A percentile compares a stretch with the other conserved stretches of the same genome.
phyloP scores from a whole-genome alignment of 768 basidiomycete genomes.

The Dacryopinax primogenitus region DNA sequence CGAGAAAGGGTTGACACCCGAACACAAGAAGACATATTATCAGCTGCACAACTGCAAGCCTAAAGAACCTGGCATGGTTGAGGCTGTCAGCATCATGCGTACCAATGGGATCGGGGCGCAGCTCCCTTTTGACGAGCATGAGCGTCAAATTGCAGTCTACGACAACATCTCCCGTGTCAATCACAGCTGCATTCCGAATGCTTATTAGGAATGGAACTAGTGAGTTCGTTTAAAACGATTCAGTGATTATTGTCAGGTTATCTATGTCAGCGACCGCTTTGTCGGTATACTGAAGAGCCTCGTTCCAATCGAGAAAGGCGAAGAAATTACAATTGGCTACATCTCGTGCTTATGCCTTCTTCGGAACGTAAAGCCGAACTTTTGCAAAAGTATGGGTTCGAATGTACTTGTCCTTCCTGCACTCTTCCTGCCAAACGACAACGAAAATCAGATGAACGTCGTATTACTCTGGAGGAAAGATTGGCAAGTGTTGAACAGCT shows the following conservation, averaged over 20 bases:
- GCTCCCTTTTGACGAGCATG: not conserved
- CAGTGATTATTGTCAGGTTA: not conserved
- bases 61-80: not conserved
- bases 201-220: not conserved
- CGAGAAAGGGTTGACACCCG: not conserved
- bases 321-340: not conserved
- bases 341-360: not conserved
- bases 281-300: not conserved
- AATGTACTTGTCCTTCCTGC: not conserved
- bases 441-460: not conserved
- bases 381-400: not conserved
- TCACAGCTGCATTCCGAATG: constrained; percentile 3
- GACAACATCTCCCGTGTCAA: not conserved
- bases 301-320: not conserved
- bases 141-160: not conserved
- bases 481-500: too few relatives aligned
- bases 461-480: not conserved
- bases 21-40: not conserved
- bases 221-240: not conserved
- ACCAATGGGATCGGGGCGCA: not conserved
- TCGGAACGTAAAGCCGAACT: not conserved
- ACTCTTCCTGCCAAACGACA: not conserved
- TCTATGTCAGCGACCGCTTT: not conserved
- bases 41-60: not conserved
- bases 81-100: not conserved